Evolutionary conservation across 441 rosid species (phyloP), one percentile per base, ranked within the genome.

Genomic region (Lepidium campestre): DNA sequence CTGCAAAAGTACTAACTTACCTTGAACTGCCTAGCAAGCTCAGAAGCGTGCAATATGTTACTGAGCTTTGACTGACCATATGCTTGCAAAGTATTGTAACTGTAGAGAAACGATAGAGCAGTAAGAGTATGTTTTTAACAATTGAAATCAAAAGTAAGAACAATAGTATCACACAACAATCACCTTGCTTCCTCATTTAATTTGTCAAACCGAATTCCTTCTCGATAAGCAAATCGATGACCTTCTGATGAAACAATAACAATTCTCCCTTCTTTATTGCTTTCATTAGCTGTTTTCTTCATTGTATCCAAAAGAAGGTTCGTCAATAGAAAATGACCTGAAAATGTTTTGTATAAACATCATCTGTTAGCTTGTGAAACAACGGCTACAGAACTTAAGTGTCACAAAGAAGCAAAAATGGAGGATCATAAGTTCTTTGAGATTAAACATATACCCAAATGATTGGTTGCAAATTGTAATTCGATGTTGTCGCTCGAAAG

Each of bases 11-110:
- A 14, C 23, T n/a, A n/a, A 15, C 35, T 18, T 35, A 84, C 89
- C 91, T 82, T 79, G 54, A 84, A 70, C 19, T 18, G 75, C 77
- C 72, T 78, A 37, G 86, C 70, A 31, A 84, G 89, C 81, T 86
- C 87, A 53, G 75, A 77, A 13, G 84, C 82, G 36, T 84, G 91
- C 69, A 82, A 63, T 71, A 86, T 81, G 73, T 84, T 86, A 45
- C 80, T 75, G 14, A 86, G 86, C 81, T 86, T 86, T 42, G 89
- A 84, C 65, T 84, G 92, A 19, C 80, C 87, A 75, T 86, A 86
- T 10, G 89, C 86, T 54, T 10, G 59, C 49, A 76, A 7, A 34
- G 70, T 25, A 50, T 15, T 59, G 65, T 86, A 86, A 34, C 92
- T 86, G 71, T 10, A 27, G 13, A 68, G 31, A 25, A 47, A 40